These are phyloP conservation scores for Paramarasmius palmivorus DNA, from an alignment of 1,284 basidiomycete species.

Conservation along the genomic window DNA sequence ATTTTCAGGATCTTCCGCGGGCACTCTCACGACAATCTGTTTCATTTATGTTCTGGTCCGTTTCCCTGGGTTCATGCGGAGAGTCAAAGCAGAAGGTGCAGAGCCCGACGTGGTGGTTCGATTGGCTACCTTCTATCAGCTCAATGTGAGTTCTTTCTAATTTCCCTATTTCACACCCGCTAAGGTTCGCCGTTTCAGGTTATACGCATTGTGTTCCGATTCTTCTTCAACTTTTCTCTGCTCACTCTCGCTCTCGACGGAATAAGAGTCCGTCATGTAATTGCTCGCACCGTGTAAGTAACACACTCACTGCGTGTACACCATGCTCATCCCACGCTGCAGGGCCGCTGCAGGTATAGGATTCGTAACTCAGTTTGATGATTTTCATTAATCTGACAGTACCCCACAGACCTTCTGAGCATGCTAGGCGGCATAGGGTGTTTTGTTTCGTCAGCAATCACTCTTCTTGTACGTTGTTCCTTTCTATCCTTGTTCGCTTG, in stretches of 20 bases:
- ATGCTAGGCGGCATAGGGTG: slow-evolving; percentile 71
- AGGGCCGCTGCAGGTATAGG: slow-evolving; percentile 11
- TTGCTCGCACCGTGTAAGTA: slow-evolving; percentile 58
- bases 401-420: slow-evolving; percentile 55
- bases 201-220: slow-evolving; percentile 66
- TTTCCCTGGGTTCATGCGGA: slow-evolving; percentile 67
- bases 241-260: slow-evolving; percentile 65
- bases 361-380: slow-evolving; percentile 48
- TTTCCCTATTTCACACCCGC: not conserved
- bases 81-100: slow-evolving; percentile 69
- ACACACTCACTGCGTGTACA: not conserved
- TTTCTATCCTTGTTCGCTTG: not conserved
- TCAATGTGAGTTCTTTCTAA: slow-evolving; percentile 57
- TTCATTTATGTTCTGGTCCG: slow-evolving; percentile 67
- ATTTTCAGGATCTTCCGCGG: slow-evolving; percentile 62
- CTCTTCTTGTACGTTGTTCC: slow-evolving; percentile 59
- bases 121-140: slow-evolving; percentile 67
- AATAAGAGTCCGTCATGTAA: slow-evolving; percentile 43
- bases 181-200: slow-evolving; percentile 35
- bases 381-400: slow-evolving; percentile 4
- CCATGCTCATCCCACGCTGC: slow-evolving; percentile 2
- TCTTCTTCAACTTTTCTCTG: slow-evolving; percentile 66
- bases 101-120: slow-evolving; percentile 69
- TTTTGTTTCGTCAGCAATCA: slow-evolving; percentile 73
- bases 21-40: slow-evolving; percentile 60